Conservation (phyloP, 169 alveolate genomes). For the Plasmodium knowlesi region DNA sequence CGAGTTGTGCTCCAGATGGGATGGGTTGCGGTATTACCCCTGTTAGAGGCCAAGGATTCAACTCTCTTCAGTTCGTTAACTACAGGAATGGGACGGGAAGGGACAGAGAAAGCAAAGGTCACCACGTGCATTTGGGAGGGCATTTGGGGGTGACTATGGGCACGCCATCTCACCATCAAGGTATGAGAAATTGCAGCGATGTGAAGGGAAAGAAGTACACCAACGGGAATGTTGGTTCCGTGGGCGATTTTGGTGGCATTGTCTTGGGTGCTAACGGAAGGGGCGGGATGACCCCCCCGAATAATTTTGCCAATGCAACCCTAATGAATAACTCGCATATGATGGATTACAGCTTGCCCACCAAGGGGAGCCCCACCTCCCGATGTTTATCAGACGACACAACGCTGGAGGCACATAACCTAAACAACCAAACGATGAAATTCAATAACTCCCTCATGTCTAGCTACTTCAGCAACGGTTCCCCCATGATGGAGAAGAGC, state of each 20-base stretch:
- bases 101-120: not conserved
- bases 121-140: not conserved
- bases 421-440: not conserved
- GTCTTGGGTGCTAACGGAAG: not conserved
- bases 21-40: not conserved
- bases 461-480: not conserved
- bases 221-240: not conserved
- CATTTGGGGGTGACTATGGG: not conserved
- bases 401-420: conserved; percentile 34
- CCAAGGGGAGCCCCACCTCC: conserved; percentile 10
- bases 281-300: not conserved
- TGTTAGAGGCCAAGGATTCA: not conserved
- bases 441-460: not conserved
- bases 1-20: not conserved
- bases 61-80: not conserved
- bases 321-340: not conserved
- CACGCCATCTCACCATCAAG: not conserved
- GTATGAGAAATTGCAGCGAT: conserved; percentile 7
- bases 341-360: conserved; percentile 9
- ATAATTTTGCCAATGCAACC: not conserved
- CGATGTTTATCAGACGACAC: conserved; percentile 34
- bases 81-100: not conserved
- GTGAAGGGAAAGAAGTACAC: not conserved
- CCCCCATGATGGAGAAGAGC: not conserved
- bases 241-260: not conserved